Evolutionary conservation across 2,329 filamentous ascomycete genomes (phyloP), one percentile per base, ranked within the genome.

Genomic region (Pseudogymnoascus sp.): DNA sequence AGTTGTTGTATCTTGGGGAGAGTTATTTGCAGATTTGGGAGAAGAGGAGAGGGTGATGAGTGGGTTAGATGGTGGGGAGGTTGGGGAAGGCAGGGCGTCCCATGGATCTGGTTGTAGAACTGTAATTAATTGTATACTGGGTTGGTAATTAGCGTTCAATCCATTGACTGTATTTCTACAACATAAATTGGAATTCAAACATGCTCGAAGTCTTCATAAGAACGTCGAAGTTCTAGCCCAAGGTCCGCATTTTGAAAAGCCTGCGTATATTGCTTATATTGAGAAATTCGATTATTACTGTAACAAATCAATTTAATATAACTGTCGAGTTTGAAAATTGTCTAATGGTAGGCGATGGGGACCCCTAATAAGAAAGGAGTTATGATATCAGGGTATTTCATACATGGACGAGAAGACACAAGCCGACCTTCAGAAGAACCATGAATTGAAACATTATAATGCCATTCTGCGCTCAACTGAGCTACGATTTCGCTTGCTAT

Each of bases 21-120:
- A 90, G 90, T 64, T 98, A 98, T 80, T 78, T 98, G 65, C 96
- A 98, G 84, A 86, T 99, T 51, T 98, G 95, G 95, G 95, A 98
- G 80, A 83, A 90, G 75, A 85, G 92, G 76, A 88, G 84, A 73
- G 80, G 28, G 14, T 10, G 16, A 13, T 21, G 3, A 4, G 28
- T 11, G 51, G 19, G 51, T 19, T 71, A 69, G 65, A 65, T 65
- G 48, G 69, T 70, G 37, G 64, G n/a, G 16, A 14, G 57, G 31
- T 11, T 1, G 37, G 21, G 19, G 57, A 11, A 68, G 66, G 60
- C 51, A 28, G 13, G 64, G 37, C 63, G 31, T 41, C 14, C 11
- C 4, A 31, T 48, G 51, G 60, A 16, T 23, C 23, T 62, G 34
- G 39, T n/a, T 36, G 25, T n/a, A 31, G 23, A 60, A 37, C 28